These are phyloP conservation scores for Pyrrhoderma noxium DNA, from an alignment of 1,284 basidiomycete genomes.

Conservation along the genomic window DNA sequence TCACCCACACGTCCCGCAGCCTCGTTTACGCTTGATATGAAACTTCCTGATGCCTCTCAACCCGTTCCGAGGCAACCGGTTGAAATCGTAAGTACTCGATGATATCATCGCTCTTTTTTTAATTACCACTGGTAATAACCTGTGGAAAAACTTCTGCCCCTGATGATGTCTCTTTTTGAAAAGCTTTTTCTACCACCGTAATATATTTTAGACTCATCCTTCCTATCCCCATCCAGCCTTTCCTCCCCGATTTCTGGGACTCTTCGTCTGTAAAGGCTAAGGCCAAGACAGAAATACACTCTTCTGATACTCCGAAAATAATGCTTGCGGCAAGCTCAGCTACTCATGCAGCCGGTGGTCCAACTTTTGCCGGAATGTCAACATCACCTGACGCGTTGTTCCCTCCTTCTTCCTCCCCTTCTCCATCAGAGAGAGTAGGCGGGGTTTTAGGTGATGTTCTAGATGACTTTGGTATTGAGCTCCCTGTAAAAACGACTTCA, in stretches of 20 bases:
- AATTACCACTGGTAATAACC: background rate
- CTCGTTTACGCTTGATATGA: conserved; percentile 34
- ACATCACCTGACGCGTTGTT: conserved; percentile 19
- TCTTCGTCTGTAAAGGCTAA: conserved; percentile 38
- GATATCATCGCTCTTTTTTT: conserved; percentile 6
- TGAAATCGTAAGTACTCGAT: conserved; percentile 49
- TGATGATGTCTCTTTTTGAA: background rate
- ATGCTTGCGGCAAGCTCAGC: conserved; percentile 62
- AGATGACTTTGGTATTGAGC: conserved; percentile 14
- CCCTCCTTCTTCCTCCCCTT: background rate
- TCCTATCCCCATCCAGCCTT: conserved; percentile 44
- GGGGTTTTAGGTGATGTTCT: conserved; percentile 13
- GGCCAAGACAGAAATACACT: conserved; percentile 23
- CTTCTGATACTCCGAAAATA: conserved; percentile 50
- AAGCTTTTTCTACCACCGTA: background rate
- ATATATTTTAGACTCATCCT: conserved; percentile 4
- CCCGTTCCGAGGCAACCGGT: conserved; percentile 37
- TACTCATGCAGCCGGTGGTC: conserved; percentile 59
- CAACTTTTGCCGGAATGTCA: conserved; percentile 47
- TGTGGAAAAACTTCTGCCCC: background rate
- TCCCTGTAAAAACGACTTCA: background rate
- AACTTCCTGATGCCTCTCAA: conserved; percentile 48
- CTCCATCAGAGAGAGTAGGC: conserved; percentile 3
- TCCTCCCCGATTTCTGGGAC: conserved; percentile 66
- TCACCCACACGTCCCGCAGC: conserved; percentile 17